Conservation (phyloP, 2,329 filamentous ascomycete species). For the Phialophora verrucosa region DNA sequence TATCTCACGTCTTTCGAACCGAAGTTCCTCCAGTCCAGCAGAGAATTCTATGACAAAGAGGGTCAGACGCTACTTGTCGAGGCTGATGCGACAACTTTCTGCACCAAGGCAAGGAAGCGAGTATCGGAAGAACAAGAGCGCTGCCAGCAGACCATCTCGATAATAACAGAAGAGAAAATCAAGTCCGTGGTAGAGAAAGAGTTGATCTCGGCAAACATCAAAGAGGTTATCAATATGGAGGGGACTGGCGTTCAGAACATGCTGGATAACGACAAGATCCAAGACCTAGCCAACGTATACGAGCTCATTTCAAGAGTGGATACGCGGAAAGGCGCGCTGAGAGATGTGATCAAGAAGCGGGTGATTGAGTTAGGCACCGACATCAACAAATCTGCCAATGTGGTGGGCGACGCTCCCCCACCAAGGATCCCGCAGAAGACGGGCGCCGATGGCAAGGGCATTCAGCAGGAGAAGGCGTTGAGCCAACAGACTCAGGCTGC, state of each 20-base stretch:
- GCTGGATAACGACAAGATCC: constrained; percentile 84
- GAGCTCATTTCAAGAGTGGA: constrained; percentile 79
- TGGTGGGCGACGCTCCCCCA: constrained; percentile 62
- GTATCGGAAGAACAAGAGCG: constrained; percentile 81
- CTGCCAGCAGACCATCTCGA: constrained; percentile 80
- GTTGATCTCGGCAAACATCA: constrained; percentile 76
- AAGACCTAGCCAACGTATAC: constrained; percentile 82
- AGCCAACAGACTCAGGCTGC: constrained; percentile 86
- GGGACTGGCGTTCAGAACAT: constrained; percentile 83
- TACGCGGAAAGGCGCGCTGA: constrained; percentile 71
- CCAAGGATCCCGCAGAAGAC: constrained; percentile 47
- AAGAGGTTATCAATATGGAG: constrained; percentile 83
- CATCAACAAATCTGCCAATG: constrained; percentile 71
- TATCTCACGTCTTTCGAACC: constrained; percentile 85
- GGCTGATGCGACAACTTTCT: constrained; percentile 80
- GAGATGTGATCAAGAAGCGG: constrained; percentile 71
- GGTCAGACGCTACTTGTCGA: constrained; percentile 75
- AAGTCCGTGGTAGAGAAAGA: constrained; percentile 77
- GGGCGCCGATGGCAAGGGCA: constrained; percentile 55
- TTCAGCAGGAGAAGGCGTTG: constrained; percentile 60
- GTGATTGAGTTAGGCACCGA: constrained; percentile 80
- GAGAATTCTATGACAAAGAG: constrained; percentile 75
- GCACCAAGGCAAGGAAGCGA: constrained; percentile 74
- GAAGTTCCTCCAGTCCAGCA: constrained; percentile 73
- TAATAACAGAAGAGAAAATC: constrained; percentile 74